These are phyloP conservation scores for Coprinopsis sp. DNA, from an alignment of 768 basidiomycete species.

Conservation along the genomic window DNA sequence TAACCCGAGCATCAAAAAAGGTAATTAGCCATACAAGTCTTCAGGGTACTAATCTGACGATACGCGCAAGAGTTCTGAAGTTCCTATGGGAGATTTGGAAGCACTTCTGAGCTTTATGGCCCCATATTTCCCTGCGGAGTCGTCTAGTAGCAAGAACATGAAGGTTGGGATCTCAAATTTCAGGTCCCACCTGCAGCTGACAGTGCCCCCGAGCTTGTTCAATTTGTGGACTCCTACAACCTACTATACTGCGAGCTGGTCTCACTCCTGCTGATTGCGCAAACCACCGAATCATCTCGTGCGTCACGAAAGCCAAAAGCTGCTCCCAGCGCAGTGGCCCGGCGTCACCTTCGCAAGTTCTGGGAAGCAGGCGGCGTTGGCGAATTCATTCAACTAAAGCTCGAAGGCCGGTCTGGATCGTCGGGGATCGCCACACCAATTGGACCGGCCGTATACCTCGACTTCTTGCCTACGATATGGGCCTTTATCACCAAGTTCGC, in stretches of 20 bases:
- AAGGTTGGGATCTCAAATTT: conserved; percentile 39
- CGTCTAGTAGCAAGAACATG: conserved; percentile 45
- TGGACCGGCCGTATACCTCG: conserved; percentile 51
- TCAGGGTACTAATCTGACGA: background rate
- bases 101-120: conserved; percentile 68
- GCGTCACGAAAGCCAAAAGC: conserved; percentile 17
- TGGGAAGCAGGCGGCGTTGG: conserved; percentile 47
- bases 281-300: conserved; percentile 17
- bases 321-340: conserved; percentile 12
- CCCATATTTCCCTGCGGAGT: conserved; percentile 78
- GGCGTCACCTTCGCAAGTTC: conserved; percentile 6
- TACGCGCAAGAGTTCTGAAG: conserved; percentile 16
- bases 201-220: conserved; percentile 46
- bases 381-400: conserved; percentile 55
- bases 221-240: conserved; percentile 65
- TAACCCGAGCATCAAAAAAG: conserved; percentile 40
- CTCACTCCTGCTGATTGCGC: conserved; percentile 52
- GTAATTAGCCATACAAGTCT: conserved; percentile 27
- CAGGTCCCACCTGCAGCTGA: background rate
- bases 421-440: conserved; percentile 49
- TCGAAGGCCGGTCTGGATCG: conserved; percentile 45
- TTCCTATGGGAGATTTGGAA: conserved; percentile 45
- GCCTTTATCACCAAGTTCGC: conserved; percentile 50
- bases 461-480: conserved; percentile 78
- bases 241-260: conserved; percentile 74